Evolutionary conservation across 371 early-diverging fungal species (phyloP).

Genomic region (Saksenaea vasiformis): DNA sequence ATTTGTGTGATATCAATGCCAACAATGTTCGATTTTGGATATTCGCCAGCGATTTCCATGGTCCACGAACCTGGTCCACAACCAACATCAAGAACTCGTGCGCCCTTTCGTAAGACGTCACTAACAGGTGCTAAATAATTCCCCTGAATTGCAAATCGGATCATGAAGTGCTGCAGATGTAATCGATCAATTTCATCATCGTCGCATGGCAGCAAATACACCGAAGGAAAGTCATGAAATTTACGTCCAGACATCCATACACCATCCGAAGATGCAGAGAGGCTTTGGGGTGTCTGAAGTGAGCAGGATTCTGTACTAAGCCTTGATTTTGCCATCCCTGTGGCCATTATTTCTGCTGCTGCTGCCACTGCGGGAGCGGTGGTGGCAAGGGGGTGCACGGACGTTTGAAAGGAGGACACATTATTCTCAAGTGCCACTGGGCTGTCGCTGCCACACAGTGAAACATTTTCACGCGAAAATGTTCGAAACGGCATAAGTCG

Average conservation of each 20-base stretch:
- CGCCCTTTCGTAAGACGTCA: constrained; percentile 47
- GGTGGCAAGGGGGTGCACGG: constrained; percentile 3
- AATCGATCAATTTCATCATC: constrained; percentile 50
- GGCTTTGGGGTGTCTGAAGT: not conserved
- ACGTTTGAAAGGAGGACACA: not conserved
- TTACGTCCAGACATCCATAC: constrained; percentile 34
- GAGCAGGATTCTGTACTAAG: constrained; percentile 13
- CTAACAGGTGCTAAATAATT: constrained; percentile 55
- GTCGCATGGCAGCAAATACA: constrained; percentile 47
- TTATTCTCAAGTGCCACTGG: not conserved
- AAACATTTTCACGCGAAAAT: constrained; percentile 9
- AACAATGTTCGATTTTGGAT: constrained; percentile 54
- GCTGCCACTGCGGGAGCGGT: not conserved
- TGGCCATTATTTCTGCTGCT: not conserved
- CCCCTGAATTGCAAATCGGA: constrained; percentile 57
- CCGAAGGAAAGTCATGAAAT: constrained; percentile 21
- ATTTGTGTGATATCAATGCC: constrained; percentile 48
- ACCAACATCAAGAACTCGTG: constrained; percentile 52
- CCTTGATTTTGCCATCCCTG: constrained; percentile 1
- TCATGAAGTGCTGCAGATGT: constrained; percentile 48
- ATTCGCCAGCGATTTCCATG: constrained; percentile 61
- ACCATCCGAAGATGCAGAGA: not conserved
- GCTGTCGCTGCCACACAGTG: not conserved
- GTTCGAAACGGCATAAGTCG: constrained; percentile 20
- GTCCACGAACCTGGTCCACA: constrained; percentile 64